Percentiles rank a stretch among this genome's conserved stretches.
phyloP scores from a whole-genome alignment of 768 basidiomycete genomes.

The Boletus edulis region DNA sequence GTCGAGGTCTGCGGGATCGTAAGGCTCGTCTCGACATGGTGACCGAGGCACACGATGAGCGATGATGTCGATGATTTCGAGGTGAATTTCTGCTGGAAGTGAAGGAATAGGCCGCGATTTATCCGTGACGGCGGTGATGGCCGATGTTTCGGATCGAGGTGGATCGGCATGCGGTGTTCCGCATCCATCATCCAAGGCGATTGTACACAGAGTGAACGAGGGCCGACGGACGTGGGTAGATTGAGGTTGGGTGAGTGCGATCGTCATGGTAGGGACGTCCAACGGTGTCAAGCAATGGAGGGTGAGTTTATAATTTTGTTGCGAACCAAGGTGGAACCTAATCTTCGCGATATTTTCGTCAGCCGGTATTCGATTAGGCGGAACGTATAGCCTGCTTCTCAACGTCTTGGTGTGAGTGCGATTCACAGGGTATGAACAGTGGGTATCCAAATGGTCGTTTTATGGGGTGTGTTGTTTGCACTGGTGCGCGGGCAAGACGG shows the following conservation, averaged over 20 bases:
- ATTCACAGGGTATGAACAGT: slow-evolving; percentile 1
- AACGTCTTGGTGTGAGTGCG: background rate
- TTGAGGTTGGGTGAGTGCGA: slow-evolving; percentile 5
- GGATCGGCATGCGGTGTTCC: background rate
- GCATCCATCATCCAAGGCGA: background rate
- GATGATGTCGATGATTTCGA: slow-evolving; percentile 29
- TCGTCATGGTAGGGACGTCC: slow-evolving; percentile 11
- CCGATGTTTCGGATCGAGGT: background rate
- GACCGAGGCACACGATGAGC: slow-evolving; percentile 13
- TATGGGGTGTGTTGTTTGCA: slow-evolving; percentile 3
- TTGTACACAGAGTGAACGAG: slow-evolving; percentile 1
- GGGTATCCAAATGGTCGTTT: background rate
- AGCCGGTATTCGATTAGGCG: background rate
- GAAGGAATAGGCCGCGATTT: slow-evolving; percentile 13
- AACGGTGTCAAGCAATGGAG: background rate
- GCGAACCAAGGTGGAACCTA: background rate
- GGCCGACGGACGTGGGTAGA: slow-evolving; percentile 1
- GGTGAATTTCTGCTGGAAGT: slow-evolving; percentile 30
- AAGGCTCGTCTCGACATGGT: slow-evolving; percentile 7
- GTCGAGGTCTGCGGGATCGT: slow-evolving; percentile 16
- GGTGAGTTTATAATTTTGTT: slow-evolving; percentile 11
- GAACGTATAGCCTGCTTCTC: background rate
- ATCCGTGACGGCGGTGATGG: background rate
- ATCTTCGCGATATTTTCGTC: background rate
- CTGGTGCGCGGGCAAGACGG: slow-evolving; percentile 15